Percentiles rank a stretch among this genome's conserved stretches.
phyloP scores from a whole-genome alignment of 2,329 filamentous ascomycete species.

The Fusarium sp. region DNA sequence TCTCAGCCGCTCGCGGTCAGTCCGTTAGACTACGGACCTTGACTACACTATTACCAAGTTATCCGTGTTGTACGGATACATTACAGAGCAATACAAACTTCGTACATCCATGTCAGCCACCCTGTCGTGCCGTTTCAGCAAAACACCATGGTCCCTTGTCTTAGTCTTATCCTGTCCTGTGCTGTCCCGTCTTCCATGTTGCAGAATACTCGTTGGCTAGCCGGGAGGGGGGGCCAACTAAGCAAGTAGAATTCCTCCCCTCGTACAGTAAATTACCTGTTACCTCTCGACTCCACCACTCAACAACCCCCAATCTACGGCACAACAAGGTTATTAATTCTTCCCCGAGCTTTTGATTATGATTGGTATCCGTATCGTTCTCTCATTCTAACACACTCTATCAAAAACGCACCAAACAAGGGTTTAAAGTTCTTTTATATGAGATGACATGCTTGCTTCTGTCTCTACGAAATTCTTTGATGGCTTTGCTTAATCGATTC shows the following conservation, averaged over 20 bases:
- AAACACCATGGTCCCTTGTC: slow-evolving; percentile 20
- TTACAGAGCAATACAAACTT: background rate
- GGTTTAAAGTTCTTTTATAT: slow-evolving; percentile 8
- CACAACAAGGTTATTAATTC: background rate
- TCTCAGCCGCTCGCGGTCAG: slow-evolving; percentile 21
- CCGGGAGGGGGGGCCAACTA: too few species aligned
- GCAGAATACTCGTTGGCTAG: too few species aligned
- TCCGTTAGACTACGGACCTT: slow-evolving; percentile 1
- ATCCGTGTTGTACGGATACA: background rate
- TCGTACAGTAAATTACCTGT: slow-evolving; percentile 12
- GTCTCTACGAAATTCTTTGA: background rate
- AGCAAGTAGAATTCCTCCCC: too few species aligned
- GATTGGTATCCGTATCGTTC: background rate
- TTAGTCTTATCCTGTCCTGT: background rate
- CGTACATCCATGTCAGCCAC: slow-evolving; percentile 10
- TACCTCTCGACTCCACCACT: slow-evolving; percentile 11
- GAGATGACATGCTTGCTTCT: background rate
- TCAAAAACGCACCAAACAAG: slow-evolving; percentile 27
- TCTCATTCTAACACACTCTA: slow-evolving; percentile 9
- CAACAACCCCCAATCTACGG: background rate
- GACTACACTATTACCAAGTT: background rate
- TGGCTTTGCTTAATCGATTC: background rate
- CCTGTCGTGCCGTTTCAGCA: slow-evolving; percentile 37
- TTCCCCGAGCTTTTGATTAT: background rate
- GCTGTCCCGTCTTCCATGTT: slow-evolving; percentile 24